These are phyloP conservation scores for Plicaturopsis crispa DNA, from an alignment of 768 basidiomycete species.

Conservation along the genomic window DNA sequence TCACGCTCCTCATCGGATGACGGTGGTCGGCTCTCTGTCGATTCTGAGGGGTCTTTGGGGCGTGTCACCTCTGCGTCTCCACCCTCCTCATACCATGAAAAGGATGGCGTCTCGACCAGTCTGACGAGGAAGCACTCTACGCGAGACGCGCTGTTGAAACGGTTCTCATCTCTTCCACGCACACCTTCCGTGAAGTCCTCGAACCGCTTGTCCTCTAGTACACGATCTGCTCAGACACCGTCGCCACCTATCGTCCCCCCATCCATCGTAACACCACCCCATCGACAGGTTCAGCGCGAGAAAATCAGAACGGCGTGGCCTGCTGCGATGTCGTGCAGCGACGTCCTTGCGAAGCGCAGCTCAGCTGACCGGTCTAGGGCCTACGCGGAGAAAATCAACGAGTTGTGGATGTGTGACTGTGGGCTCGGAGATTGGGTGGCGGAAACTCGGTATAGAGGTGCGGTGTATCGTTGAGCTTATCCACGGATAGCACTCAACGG, in stretches of 20 bases:
- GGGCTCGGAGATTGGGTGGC: conserved; percentile 74
- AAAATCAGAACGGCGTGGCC: conserved; percentile 40
- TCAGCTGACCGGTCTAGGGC: conserved; percentile 60
- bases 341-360: conserved; percentile 49
- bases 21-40: too few relatives aligned
- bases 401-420: conserved; percentile 66
- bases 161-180: conserved; percentile 53
- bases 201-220: conserved; percentile 16
- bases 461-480: conserved; percentile 6
- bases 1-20: too few relatives aligned
- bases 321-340: conserved; percentile 62
- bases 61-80: too few relatives aligned
- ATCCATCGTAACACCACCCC: conserved; percentile 10
- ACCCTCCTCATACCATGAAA: too few relatives aligned
- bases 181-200: conserved; percentile 54
- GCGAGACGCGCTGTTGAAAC: conserved; percentile 20
- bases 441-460: conserved; percentile 51
- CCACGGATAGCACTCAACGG: conserved; percentile 14
- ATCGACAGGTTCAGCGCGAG: too few relatives aligned
- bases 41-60: too few relatives aligned
- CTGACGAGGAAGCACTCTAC: too few relatives aligned
- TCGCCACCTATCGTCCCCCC: conserved; percentile 27
- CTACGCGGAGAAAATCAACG: conserved; percentile 81
- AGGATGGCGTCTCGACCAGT: too few relatives aligned
- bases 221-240: conserved; percentile 15